A percentile compares a stretch with the other conserved stretches of the same genome.
Conservation (phyloP, 306 rosid genomes). For the Herpetospermum pedunculosum region DNA sequence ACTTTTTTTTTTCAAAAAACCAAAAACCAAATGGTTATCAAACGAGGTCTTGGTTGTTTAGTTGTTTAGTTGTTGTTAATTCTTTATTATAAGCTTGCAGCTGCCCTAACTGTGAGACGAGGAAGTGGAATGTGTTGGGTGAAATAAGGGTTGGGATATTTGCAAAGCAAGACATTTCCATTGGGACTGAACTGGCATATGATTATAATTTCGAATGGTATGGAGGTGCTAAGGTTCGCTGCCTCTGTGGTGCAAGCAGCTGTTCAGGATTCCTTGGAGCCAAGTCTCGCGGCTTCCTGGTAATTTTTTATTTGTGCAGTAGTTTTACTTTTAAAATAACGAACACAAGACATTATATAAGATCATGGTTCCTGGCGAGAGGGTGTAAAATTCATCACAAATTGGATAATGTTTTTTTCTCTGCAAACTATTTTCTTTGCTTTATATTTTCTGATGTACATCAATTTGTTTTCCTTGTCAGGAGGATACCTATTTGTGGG, state of each 20-base stretch:
- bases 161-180: slow-evolving; percentile 70
- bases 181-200: slow-evolving; percentile 80
- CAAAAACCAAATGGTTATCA: too few relatives aligned
- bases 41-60: too few relatives aligned
- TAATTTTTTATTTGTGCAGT: slow-evolving; percentile 13
- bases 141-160: slow-evolving; percentile 96
- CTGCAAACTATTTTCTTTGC: not conserved
- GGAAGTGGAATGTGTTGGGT: slow-evolving; percentile 95
- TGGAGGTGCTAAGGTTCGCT: slow-evolving; percentile 93
- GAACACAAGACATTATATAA: not conserved
- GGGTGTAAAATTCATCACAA: not conserved
- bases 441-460: not conserved
- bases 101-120: slow-evolving; percentile 89
- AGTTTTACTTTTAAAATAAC: not conserved
- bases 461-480: slow-evolving; percentile 27
- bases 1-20: too few relatives aligned
- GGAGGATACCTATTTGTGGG: slow-evolving; percentile 97
- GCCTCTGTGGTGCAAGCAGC: slow-evolving; percentile 84
- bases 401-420: not conserved
- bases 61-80: slow-evolving; percentile 22
- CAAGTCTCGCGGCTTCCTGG: slow-evolving; percentile 96
- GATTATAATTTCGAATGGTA: slow-evolving; percentile 97
- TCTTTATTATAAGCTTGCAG: slow-evolving; percentile 38
- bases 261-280: slow-evolving; percentile 97
- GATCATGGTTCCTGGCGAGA: not conserved